Conservation (phyloP, 2,329 filamentous ascomycete species). For the Diaporthe batatas region DNA sequence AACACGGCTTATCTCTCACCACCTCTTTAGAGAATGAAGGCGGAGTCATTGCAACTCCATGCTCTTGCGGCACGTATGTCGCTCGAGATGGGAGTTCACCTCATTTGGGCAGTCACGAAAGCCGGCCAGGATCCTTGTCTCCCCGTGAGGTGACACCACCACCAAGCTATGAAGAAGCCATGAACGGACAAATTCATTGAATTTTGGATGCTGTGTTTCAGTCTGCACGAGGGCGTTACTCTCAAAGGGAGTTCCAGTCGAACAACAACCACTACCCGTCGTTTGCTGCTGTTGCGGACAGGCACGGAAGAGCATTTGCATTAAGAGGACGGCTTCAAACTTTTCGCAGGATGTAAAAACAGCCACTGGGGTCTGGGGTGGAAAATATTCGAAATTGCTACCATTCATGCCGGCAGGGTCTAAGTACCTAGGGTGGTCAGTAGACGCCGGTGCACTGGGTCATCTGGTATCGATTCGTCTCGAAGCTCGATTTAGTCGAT, state of each 20-base stretch:
- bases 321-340: background rate
- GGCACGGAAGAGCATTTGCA: conserved; percentile 10
- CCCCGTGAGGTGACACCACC: conserved; percentile 11
- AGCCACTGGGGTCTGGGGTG: conserved; percentile 2
- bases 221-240: conserved; percentile 7
- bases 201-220: conserved; percentile 6
- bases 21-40: conserved; percentile 13
- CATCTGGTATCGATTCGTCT: conserved; percentile 7
- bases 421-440: conserved; percentile 13
- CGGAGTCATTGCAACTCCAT: background rate
- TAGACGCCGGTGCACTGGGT: conserved; percentile 1
- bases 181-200: conserved; percentile 14
- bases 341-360: conserved; percentile 10
- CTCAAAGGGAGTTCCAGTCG: conserved; percentile 5
- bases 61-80: background rate
- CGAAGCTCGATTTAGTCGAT: background rate
- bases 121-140: conserved; percentile 10
- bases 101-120: conserved; percentile 5
- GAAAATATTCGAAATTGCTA: conserved; percentile 17
- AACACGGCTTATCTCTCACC: conserved; percentile 15
- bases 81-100: conserved; percentile 11
- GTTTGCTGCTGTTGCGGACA: conserved; percentile 8
- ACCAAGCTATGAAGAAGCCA: conserved; percentile 21
- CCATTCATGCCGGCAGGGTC: background rate
- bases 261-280: conserved; percentile 2